These are phyloP conservation scores for Hydnomerulius pinastri DNA, from an alignment of 768 basidiomycete species.

Conservation along the genomic window DNA sequence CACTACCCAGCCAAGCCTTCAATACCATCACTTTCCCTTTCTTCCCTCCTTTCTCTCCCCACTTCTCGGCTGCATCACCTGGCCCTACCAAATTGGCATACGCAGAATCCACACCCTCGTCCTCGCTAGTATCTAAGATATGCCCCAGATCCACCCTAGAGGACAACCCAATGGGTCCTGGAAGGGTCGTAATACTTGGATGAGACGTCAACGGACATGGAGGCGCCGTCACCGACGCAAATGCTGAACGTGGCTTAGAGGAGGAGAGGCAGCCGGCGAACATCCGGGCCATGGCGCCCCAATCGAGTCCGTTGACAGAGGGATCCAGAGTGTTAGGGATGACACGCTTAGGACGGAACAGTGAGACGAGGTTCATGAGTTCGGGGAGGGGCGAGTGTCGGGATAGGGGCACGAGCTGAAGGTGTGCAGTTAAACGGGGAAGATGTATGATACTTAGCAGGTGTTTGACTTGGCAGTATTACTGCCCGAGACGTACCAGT, in stretches of 20 bases:
- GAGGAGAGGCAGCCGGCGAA: constrained; percentile 58
- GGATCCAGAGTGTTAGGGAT: constrained; percentile 78
- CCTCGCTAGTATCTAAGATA: constrained; percentile 7
- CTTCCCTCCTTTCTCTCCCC: constrained; percentile 54
- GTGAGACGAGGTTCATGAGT: constrained; percentile 72
- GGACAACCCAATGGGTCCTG: constrained; percentile 19
- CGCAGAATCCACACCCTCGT: constrained; percentile 47
- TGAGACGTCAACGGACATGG: constrained; percentile 22
- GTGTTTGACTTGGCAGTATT: not conserved
- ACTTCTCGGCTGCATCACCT: constrained; percentile 49
- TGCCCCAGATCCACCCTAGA: not conserved
- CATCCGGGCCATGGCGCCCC: constrained; percentile 67
- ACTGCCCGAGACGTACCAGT: constrained; percentile 50
- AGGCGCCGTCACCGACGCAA: constrained; percentile 23
- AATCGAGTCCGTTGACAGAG: constrained; percentile 60
- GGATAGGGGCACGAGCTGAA: constrained; percentile 77
- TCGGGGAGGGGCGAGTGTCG: constrained; percentile 91
- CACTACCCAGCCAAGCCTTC: constrained; percentile 43
- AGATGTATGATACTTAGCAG: not conserved
- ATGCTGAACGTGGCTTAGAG: not conserved
- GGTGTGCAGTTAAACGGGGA: not conserved
- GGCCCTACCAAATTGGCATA: constrained; percentile 69
- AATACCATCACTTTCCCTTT: constrained; percentile 46
- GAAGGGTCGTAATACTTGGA: constrained; percentile 15
- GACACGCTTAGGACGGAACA: constrained; percentile 77